Base-by-base conservation (phyloP, 1,139 yeast species). In the Scheffersomyces titani region DNA sequence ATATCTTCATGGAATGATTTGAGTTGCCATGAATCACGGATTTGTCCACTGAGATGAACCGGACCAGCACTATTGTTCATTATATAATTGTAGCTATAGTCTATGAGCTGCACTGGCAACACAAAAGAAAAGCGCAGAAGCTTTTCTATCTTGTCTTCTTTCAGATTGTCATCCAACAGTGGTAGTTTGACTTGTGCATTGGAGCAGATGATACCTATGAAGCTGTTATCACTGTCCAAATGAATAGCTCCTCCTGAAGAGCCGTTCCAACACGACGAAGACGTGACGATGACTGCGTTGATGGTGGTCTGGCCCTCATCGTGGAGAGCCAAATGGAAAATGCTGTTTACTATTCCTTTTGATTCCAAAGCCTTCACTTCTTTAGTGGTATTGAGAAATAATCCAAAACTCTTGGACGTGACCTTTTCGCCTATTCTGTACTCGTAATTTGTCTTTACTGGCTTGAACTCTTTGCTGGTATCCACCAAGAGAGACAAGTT, bases 241-340 rank as follows among this genome's bases (percentile, higher is more conserved):
- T 84, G 76, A 3, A 87, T 67, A 0, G 88, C 91, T 0, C 93
- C 93, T 0, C 93, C 93, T 0, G 90, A 85, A 1, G 92, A 87
- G 0, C 93, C 93, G 63, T 88, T 87, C 91, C 92, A 88, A 69
- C 92, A 88, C 11, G 86, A 79, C 0, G 90, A 81, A 0, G 90
- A 81, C 0, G 86, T 75, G 0, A 87, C 71, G 1, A 86, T 62
- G 70, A 88, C 67, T 0, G 80, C 57, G 47, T 46, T 61, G 50
- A 55, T 22, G 13, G 40, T 73, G 0, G 74, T 71, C 3, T 62
- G 54, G 1, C 6, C 48, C 19, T n/a, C 55, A n/a, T 48, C 49
- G 48, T 54, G 52, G 1, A 64, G 52, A 1, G 66, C 66, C 24
- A 68, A 54, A 3, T 52, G 40, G 24, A 67, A 59, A 5, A 61